Conservation (phyloP, 1,284 basidiomycete genomes). For the Malassezia arunalokei region DNA sequence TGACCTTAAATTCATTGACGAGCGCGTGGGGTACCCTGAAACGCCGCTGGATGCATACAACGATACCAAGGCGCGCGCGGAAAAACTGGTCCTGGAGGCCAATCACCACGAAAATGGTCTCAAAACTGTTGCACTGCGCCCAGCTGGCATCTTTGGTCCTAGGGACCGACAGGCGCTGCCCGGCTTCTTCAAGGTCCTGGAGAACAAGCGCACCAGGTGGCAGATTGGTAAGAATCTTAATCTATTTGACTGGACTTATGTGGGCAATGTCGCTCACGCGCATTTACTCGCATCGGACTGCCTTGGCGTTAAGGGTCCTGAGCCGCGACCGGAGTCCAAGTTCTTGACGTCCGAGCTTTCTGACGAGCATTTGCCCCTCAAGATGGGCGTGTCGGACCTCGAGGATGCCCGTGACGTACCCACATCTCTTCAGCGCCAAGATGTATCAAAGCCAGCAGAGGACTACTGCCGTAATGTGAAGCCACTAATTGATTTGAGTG, state of each 20-base stretch:
- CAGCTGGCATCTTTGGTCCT: constrained; percentile 93
- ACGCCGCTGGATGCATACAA: constrained; percentile 82
- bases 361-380: constrained; percentile 31
- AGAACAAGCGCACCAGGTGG: constrained; percentile 68
- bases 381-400: constrained; percentile 23
- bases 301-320: constrained; percentile 50
- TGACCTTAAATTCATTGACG: constrained; percentile 75
- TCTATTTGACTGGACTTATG: constrained; percentile 94
- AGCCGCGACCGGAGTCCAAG: constrained; percentile 8
- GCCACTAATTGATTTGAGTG: constrained; percentile 5
- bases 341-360: constrained; percentile 37
- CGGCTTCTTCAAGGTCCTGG: constrained; percentile 68
- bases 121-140: constrained; percentile 76
- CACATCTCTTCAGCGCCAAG: constrained; percentile 26
- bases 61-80: constrained; percentile 73
- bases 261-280: constrained; percentile 86
- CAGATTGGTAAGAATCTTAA: constrained; percentile 90
- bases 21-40: constrained; percentile 66
- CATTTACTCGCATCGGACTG: constrained; percentile 87
- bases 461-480: constrained; percentile 35
- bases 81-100: constrained; percentile 68
- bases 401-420: constrained; percentile 24
- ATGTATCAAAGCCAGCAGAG: constrained; percentile 27
- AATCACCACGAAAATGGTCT: constrained; percentile 66
- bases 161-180: constrained; percentile 79